Evolutionary conservation across 306 rosid species (phyloP).

Genomic region (Casuarina glauca): DNA sequence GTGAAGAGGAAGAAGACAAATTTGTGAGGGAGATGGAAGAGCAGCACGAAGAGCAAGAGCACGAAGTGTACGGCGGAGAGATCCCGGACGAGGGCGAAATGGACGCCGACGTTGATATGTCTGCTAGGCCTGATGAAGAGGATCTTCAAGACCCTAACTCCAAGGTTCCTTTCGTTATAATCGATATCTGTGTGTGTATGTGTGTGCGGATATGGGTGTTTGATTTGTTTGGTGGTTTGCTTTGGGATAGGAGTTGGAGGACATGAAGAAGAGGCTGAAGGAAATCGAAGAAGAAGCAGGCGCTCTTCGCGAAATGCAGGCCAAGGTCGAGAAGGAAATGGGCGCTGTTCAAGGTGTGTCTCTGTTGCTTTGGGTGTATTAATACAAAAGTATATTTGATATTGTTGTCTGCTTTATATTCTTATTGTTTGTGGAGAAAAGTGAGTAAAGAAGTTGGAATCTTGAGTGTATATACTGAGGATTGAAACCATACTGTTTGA

Average conservation of each 20-base stretch:
- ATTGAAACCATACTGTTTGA: background rate
- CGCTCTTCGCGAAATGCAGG: constrained; percentile 98
- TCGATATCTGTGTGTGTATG: background rate
- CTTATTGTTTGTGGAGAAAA: background rate
- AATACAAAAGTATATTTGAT: background rate
- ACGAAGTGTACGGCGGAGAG: constrained; percentile 74
- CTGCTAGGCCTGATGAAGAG: constrained; percentile 49
- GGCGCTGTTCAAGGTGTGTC: constrained; percentile 82
- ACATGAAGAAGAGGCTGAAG: constrained; percentile 96
- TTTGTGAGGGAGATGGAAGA: constrained; percentile 38
- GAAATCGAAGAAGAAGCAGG: constrained; percentile 97
- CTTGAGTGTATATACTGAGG: background rate
- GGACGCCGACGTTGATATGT: constrained; percentile 53
- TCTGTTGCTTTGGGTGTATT: background rate
- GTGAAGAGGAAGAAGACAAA: background rate
- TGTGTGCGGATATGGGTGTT: too few species aligned
- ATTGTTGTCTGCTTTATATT: background rate
- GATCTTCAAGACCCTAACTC: constrained; percentile 39
- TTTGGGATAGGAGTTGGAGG: constrained; percentile 79
- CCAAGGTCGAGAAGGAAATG: constrained; percentile 99
- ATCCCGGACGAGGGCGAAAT: constrained; percentile 68
- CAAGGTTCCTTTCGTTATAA: constrained; percentile 36
- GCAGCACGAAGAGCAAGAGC: constrained; percentile 49
- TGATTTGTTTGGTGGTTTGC: background rate
- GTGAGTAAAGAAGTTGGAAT: background rate